Conservation (phyloP, 148 eudicot genomes). For the Rhododendron ovatum region DNA sequence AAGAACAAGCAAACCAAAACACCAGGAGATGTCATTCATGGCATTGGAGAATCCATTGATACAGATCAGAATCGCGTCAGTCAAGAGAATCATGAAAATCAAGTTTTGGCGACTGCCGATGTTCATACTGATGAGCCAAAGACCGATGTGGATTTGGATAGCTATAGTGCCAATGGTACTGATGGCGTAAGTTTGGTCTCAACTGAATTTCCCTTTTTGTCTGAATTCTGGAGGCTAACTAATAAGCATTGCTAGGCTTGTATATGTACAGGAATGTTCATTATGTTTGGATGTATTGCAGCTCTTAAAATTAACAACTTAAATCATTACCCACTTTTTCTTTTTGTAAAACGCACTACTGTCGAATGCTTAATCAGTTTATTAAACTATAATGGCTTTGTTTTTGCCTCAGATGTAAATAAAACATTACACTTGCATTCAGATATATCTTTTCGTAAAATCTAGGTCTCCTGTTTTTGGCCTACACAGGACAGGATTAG, state of each 20-base stretch:
- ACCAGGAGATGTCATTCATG: constrained; percentile 17
- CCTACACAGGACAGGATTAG: not conserved
- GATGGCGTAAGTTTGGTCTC: constrained; percentile 20
- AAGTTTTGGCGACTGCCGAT: constrained; percentile 9
- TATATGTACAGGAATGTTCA: not conserved
- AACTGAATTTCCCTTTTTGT: not conserved
- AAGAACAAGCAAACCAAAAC: constrained; percentile 55
- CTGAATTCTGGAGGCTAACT: not conserved
- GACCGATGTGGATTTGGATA: constrained; percentile 9
- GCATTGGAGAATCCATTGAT: constrained; percentile 37
- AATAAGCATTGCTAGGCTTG: not conserved
- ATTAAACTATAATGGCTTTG: not conserved
- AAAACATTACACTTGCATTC: not conserved
- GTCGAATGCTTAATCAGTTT: not conserved
- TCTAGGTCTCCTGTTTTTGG: not conserved
- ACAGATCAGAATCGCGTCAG: constrained; percentile 19
- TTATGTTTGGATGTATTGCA: not conserved
- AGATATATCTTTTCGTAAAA: not conserved
- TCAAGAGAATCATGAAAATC: constrained; percentile 13
- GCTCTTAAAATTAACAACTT: not conserved
- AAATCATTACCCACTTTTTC: not conserved
- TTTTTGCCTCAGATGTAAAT: not conserved
- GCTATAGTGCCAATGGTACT: constrained; percentile 14
- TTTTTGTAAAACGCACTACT: not conserved
- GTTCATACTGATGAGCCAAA: constrained; percentile 13